phyloP scores from a whole-genome alignment of 73 alveolate species.

The Paramecium sonneborni region DNA sequence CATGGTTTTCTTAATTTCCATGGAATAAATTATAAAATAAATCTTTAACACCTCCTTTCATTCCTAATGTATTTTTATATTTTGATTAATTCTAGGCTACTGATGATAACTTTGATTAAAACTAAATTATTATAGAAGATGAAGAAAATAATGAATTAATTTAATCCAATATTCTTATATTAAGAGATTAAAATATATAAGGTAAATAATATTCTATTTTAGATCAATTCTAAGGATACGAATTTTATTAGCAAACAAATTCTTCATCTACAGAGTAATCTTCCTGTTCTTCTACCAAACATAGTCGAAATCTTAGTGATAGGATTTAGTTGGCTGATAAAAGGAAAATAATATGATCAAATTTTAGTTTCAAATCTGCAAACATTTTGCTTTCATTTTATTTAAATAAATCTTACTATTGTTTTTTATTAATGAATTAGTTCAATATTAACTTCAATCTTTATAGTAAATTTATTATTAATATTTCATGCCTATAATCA shows the following conservation, averaged over 20 bases:
- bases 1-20: slow-evolving; percentile 80
- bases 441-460: no score
- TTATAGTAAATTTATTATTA: no score
- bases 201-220: neutral
- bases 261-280: neutral
- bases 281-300: neutral
- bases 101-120: slow-evolving; percentile 53
- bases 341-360: neutral
- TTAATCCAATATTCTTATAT: neutral
- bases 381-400: neutral
- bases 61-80: slow-evolving; percentile 41
- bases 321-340: neutral
- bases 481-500: no score
- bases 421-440: no score
- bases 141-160: slow-evolving; percentile 55
- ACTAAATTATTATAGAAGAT: slow-evolving; percentile 39
- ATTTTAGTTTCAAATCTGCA: neutral
- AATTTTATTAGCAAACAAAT: neutral
- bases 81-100: neutral
- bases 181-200: neutral
- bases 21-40: slow-evolving; percentile 77
- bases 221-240: neutral
- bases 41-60: slow-evolving; percentile 66
- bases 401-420: no score
- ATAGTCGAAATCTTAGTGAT: neutral